Percentiles rank a stretch among this genome's conserved stretches.
Conservation (phyloP, 257 asterid genomes). For the Solanum boliviense region DNA sequence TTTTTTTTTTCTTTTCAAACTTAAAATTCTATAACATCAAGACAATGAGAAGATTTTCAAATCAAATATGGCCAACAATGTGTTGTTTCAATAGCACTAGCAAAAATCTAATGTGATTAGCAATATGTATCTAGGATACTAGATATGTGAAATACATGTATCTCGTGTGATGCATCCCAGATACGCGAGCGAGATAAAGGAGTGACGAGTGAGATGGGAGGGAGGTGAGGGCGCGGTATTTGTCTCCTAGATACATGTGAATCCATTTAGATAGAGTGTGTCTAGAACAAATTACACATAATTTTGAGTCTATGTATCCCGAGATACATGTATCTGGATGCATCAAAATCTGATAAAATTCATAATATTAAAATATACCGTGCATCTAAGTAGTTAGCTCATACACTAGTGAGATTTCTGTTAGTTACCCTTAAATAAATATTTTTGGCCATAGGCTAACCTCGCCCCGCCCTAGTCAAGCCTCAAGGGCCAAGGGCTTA, state of each 20-base stretch:
- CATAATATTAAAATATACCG: too few relatives aligned
- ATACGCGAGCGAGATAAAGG: background rate
- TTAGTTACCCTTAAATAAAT: background rate
- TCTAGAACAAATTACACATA: background rate
- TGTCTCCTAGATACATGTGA: background rate
- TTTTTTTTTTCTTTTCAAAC: too few relatives aligned
- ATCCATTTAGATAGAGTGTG: too few relatives aligned
- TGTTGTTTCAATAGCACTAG: background rate
- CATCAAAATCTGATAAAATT: background rate
- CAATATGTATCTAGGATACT: background rate
- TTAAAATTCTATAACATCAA: too few relatives aligned
- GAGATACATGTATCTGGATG: background rate
- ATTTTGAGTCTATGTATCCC: background rate
- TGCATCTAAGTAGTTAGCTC: background rate
- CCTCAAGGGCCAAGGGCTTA: background rate
- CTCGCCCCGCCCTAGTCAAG: background rate
- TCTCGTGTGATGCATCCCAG: background rate
- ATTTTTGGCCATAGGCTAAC: background rate
- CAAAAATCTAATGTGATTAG: background rate
- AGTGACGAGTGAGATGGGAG: background rate
- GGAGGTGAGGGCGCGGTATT: background rate
- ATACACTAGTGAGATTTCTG: background rate
- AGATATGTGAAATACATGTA: background rate
- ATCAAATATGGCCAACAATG: background rate
- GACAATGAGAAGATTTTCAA: background rate